Evolutionary conservation across 2,329 filamentous ascomycete genomes (phyloP).

Genomic region (Delphinella strobiligena): DNA sequence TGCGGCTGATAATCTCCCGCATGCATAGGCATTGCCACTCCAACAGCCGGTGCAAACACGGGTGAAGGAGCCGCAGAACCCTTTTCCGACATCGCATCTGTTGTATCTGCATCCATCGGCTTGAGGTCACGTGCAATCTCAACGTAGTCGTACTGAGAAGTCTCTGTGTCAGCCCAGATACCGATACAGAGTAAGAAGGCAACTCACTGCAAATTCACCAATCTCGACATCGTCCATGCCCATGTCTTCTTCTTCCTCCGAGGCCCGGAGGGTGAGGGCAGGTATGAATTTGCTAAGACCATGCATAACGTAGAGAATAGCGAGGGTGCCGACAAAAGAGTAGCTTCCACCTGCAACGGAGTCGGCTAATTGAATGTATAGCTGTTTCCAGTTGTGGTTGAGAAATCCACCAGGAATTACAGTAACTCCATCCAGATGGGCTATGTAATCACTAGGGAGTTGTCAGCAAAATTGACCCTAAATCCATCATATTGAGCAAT

Average conservation of each 20-base stretch:
- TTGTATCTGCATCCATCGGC: conserved; percentile 9
- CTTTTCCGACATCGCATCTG: conserved; percentile 5
- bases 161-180: not conserved
- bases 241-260: conserved; percentile 66
- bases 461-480: not conserved
- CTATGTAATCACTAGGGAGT: conserved; percentile 56
- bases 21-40: not conserved
- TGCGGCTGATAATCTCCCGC: not conserved
- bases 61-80: conserved; percentile 3
- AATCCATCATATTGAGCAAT: not conserved
- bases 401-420: conserved; percentile 67
- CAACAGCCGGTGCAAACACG: not conserved
- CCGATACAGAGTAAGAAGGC: not conserved
- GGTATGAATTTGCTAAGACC: conserved; percentile 71
- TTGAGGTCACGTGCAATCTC: conserved; percentile 63
- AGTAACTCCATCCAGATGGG: conserved; percentile 60
- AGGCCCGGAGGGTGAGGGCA: conserved; percentile 60
- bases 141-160: conserved; percentile 65
- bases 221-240: conserved; percentile 86
- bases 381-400: conserved; percentile 71
- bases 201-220: conserved; percentile 70
- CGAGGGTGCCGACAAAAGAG: conserved; percentile 63
- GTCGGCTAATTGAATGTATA: conserved; percentile 74
- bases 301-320: conserved; percentile 49
- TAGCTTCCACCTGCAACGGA: conserved; percentile 64